Evolutionary conservation across 257 asterid species (phyloP).

Genomic region (Solanum virginianum): DNA sequence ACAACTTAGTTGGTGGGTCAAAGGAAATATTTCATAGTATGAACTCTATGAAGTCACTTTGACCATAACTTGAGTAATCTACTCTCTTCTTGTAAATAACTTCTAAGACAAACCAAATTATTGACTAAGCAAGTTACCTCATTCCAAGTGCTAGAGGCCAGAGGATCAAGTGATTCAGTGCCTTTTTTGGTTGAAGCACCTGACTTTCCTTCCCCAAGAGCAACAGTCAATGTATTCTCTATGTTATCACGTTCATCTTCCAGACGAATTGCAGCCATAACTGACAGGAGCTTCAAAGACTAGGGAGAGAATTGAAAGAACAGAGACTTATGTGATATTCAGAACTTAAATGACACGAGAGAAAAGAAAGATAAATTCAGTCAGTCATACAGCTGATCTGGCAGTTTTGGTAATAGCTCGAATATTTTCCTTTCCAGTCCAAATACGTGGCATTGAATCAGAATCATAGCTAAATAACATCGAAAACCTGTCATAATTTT

Average conservation of each 20-base stretch:
- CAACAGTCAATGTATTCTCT: slow-evolving; percentile 51
- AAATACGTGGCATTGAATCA: slow-evolving; percentile 79
- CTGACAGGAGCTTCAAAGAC: slow-evolving; percentile 78
- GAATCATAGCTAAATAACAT: slow-evolving; percentile 56
- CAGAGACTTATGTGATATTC: neutral
- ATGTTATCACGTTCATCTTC: slow-evolving; percentile 59
- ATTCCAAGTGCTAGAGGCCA: slow-evolving; percentile 88
- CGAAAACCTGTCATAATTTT: slow-evolving; percentile 37
- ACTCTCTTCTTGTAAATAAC: neutral
- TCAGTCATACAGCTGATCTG: slow-evolving; percentile 51
- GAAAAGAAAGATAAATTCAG: neutral
- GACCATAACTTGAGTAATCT: neutral
- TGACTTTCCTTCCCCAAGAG: slow-evolving; percentile 55
- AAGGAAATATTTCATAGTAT: neutral
- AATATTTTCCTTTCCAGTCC: slow-evolving; percentile 82
- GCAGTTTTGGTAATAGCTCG: slow-evolving; percentile 70
- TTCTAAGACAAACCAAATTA: neutral
- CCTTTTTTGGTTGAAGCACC: slow-evolving; percentile 44
- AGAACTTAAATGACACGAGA: neutral
- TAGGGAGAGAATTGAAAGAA: slow-evolving; percentile 10
- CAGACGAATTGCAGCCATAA: slow-evolving; percentile 84
- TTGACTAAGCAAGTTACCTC: slow-evolving; percentile 30
- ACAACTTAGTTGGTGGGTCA: neutral
- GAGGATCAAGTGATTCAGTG: slow-evolving; percentile 43
- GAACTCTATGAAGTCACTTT: neutral